These are phyloP conservation scores for Saccharomyces hybrid DNA, from an alignment of 1,139 yeast genomes.

Conservation along the genomic window DNA sequence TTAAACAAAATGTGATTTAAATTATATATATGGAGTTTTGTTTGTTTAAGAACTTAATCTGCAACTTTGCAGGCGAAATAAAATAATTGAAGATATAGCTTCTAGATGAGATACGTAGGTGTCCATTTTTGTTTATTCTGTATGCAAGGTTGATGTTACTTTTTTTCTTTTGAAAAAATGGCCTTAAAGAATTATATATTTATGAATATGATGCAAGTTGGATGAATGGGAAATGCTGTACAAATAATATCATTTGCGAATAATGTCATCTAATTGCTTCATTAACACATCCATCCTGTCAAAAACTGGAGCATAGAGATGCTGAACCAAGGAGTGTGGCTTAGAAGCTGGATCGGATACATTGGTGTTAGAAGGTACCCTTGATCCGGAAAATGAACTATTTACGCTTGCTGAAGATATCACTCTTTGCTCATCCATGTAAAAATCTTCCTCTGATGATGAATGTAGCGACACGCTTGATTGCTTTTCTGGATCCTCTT, in stretches of 20 bases:
- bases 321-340: slow-evolving; percentile 40
- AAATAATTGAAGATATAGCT: background rate
- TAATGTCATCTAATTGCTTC: slow-evolving; percentile 20
- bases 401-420: slow-evolving; percentile 22
- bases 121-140: too few relatives aligned
- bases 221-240: background rate
- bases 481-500: background rate
- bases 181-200: background rate
- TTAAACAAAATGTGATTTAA: background rate
- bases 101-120: too few relatives aligned
- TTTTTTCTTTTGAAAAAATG: background rate
- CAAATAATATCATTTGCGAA: slow-evolving; percentile 3
- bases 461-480: slow-evolving; percentile 6
- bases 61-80: background rate
- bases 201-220: background rate
- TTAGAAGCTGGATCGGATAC: slow-evolving; percentile 2
- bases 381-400: slow-evolving; percentile 16
- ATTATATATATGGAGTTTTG: background rate
- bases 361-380: slow-evolving; percentile 6
- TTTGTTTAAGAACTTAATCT: background rate
- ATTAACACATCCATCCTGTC: slow-evolving; percentile 41
- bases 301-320: slow-evolving; percentile 44
- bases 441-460: slow-evolving; percentile 18
- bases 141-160: background rate
- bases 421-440: slow-evolving; percentile 19